Evolutionary conservation across 2,329 filamentous ascomycete species (phyloP).

Genomic region (Paecilomyces sp.): DNA sequence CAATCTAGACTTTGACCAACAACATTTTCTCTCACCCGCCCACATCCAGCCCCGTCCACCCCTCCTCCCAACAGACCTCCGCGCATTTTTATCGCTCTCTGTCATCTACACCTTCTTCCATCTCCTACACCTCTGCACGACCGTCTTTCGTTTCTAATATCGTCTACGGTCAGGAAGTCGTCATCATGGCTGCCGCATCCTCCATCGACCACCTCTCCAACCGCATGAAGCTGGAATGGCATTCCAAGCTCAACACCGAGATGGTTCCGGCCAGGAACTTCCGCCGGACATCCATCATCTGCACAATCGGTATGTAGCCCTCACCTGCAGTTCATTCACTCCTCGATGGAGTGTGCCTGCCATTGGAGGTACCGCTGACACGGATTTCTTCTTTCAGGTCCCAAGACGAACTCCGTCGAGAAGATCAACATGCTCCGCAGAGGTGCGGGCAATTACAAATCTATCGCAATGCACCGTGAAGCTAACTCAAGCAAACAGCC

Average conservation of each 20-base stretch:
- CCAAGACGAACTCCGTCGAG: constrained; percentile 97
- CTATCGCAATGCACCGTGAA: constrained; percentile 1
- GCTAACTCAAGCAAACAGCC: constrained; percentile 37
- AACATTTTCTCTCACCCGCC: constrained; percentile 29
- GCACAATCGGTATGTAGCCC: constrained; percentile 70
- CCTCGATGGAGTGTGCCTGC: background rate
- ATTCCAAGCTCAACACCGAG: constrained; percentile 78
- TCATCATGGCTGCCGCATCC: constrained; percentile 6
- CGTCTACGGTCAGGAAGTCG: background rate
- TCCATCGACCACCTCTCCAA: constrained; percentile 78
- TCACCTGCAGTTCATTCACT: background rate
- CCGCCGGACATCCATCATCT: constrained; percentile 95
- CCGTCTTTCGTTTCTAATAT: background rate
- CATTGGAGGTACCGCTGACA: background rate
- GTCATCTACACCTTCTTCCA: constrained; percentile 11
- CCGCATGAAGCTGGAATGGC: constrained; percentile 65
- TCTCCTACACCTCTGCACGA: background rate
- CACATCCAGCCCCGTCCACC: constrained; percentile 9
- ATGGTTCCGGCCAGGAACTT: constrained; percentile 82
- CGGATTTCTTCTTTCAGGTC: constrained; percentile 44
- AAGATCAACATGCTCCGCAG: constrained; percentile 91
- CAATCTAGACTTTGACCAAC: constrained; percentile 16
- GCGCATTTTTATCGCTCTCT: constrained; percentile 13
- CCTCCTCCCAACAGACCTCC: constrained; percentile 6
- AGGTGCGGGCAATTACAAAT: constrained; percentile 29